Evolutionary conservation across 768 basidiomycete species (phyloP).

Genomic region (Candolleomyces eurysporus): DNA sequence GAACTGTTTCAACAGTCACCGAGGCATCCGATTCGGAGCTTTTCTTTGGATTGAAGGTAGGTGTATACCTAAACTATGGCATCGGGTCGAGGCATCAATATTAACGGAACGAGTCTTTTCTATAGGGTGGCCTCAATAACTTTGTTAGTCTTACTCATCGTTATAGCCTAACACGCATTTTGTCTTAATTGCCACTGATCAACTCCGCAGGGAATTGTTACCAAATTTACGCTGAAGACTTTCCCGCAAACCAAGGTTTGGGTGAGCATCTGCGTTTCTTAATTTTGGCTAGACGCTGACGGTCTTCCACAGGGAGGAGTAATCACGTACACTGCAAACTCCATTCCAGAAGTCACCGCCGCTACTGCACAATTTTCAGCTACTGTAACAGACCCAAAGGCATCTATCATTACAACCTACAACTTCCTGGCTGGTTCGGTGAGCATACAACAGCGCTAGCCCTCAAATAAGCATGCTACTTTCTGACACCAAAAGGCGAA

Average conservation of each 20-base stretch:
- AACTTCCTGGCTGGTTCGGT: conserved; percentile 36
- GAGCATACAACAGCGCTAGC: conserved; percentile 9
- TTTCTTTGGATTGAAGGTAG: conserved; percentile 34
- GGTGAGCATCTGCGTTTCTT: conserved; percentile 34
- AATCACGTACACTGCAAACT: conserved; percentile 28
- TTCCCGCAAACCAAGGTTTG: conserved; percentile 57
- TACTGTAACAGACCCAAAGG: conserved; percentile 50
- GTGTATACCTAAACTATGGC: background rate
- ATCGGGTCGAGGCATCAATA: background rate
- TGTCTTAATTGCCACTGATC: background rate
- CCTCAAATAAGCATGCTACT: background rate
- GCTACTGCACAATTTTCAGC: conserved; percentile 42
- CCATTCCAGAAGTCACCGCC: conserved; percentile 23
- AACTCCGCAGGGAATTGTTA: conserved; percentile 51
- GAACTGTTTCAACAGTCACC: conserved; percentile 37
- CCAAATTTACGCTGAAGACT: conserved; percentile 51
- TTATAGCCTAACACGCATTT: background rate
- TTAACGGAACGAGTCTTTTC: background rate
- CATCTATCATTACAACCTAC: conserved; percentile 46
- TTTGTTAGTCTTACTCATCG: conserved; percentile 30
- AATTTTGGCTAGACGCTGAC: background rate
- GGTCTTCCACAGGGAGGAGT: conserved; percentile 42
- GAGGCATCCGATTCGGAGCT: conserved; percentile 31
- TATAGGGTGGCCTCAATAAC: conserved; percentile 62
- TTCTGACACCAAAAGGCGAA: background rate